Conservation (phyloP, 768 basidiomycete genomes). For the Paxillus involutus region DNA sequence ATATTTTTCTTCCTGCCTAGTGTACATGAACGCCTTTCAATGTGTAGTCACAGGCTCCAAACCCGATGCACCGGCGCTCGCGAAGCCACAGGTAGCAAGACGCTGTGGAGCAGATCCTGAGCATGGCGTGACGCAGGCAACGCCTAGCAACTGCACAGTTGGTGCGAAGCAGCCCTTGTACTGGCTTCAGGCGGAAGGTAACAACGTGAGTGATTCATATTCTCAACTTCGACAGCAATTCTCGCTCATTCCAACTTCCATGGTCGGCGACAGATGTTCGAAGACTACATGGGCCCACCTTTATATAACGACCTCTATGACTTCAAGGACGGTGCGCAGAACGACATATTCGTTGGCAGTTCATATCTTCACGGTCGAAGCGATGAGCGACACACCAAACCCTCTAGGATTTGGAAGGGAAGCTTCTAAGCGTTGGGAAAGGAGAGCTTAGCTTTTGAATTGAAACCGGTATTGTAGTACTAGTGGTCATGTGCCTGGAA, state of each 20-base stretch:
- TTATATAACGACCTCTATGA: constrained; percentile 39
- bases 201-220: constrained; percentile 34
- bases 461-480: not conserved
- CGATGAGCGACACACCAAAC: not conserved
- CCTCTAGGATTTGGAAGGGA: constrained; percentile 2
- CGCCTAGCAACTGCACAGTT: constrained; percentile 37
- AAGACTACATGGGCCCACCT: constrained; percentile 29
- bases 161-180: constrained; percentile 41
- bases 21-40: constrained; percentile 41
- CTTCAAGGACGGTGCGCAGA: constrained; percentile 44
- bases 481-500: not conserved
- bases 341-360: constrained; percentile 35
- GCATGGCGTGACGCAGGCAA: constrained; percentile 12
- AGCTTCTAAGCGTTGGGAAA: not conserved
- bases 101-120: constrained; percentile 37
- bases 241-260: not conserved
- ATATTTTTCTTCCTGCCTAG: constrained; percentile 10
- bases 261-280: constrained; percentile 26
- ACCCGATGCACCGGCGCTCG: constrained; percentile 27
- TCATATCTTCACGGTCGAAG: not conserved
- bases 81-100: constrained; percentile 31
- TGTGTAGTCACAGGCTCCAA: constrained; percentile 36
- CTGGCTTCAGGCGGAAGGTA: constrained; percentile 38
- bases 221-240: not conserved
- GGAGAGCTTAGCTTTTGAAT: not conserved